These are phyloP conservation scores for Cercospora sp. DNA, from an alignment of 2,329 filamentous ascomycete genomes.

Conservation along the genomic window DNA sequence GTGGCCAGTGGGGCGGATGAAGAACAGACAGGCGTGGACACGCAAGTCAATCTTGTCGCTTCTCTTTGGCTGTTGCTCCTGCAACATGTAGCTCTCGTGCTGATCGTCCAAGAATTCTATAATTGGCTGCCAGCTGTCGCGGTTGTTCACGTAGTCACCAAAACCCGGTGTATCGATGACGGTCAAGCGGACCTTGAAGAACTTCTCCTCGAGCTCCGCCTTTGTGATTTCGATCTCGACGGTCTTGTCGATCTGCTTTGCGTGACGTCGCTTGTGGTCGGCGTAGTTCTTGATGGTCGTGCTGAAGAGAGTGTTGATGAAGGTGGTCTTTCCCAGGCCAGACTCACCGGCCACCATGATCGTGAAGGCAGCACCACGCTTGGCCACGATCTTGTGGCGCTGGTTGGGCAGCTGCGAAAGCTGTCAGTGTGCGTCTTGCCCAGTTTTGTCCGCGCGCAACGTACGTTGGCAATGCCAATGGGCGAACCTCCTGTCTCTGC, in stretches of 20 bases:
- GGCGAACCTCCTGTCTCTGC: conserved; percentile 62
- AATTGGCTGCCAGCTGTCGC: conserved; percentile 99
- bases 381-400: conserved; percentile 72
- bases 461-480: conserved; percentile 74
- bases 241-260: conserved; percentile 99
- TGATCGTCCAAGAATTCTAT: conserved; percentile 99
- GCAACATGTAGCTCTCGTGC: conserved; percentile 99
- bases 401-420: conserved; percentile 64
- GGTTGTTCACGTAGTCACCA: conserved; percentile 99
- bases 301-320: conserved; percentile 99
- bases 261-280: conserved; percentile 98
- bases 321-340: conserved; percentile 97
- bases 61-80: conserved; percentile 98
- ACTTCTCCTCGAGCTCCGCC: conserved; percentile 99
- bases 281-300: conserved; percentile 99
- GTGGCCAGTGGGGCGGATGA: conserved; percentile 97
- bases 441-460: conserved; percentile 37
- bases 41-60: conserved; percentile 99
- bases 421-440: conserved; percentile 39
- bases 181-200: conserved; percentile 99
- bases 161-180: conserved; percentile 99
- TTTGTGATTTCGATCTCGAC: conserved; percentile 99
- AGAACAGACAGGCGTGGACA: conserved; percentile 98
- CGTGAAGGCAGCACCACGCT: conserved; percentile 94
- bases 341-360: conserved; percentile 99